Conservation (phyloP, 768 basidiomycete genomes). For the Amanita polypyramis region DNA sequence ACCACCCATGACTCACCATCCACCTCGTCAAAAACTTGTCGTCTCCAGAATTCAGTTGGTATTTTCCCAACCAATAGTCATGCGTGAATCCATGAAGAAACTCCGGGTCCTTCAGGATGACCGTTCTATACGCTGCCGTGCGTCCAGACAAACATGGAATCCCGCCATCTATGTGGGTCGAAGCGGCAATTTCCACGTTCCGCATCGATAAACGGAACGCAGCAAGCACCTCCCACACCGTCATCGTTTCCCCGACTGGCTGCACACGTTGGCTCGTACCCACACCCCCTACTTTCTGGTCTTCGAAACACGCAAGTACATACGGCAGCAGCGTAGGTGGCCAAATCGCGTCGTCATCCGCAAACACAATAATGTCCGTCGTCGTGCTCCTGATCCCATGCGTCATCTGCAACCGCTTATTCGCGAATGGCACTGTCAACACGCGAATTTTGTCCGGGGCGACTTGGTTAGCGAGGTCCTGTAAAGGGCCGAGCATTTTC, state of each 20-base stretch:
- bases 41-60: conserved; percentile 90
- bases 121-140: conserved; percentile 88
- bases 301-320: conserved; percentile 87
- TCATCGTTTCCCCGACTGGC: conserved; percentile 67
- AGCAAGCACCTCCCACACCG: conserved; percentile 92
- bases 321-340: conserved; percentile 84
- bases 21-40: conserved; percentile 92
- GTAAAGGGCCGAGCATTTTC: conserved; percentile 81
- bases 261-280: conserved; percentile 88
- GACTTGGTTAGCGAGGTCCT: conserved; percentile 82
- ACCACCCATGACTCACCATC: conserved; percentile 96
- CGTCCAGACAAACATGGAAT: conserved; percentile 87
- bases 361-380: conserved; percentile 91
- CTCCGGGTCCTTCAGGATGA: conserved; percentile 91
- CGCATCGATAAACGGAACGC: conserved; percentile 89
- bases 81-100: conserved; percentile 91
- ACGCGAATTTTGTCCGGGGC: conserved; percentile 79
- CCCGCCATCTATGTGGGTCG: conserved; percentile 90
- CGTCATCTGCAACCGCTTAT: conserved; percentile 90
- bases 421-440: conserved; percentile 85
- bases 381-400: conserved; percentile 87
- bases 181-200: conserved; percentile 85
- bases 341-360: conserved; percentile 96
- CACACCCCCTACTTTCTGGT: conserved; percentile 87
- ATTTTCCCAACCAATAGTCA: conserved; percentile 89